Evolutionary conservation across 768 basidiomycete species (phyloP).

Genomic region (Hemileccinum impolitum): DNA sequence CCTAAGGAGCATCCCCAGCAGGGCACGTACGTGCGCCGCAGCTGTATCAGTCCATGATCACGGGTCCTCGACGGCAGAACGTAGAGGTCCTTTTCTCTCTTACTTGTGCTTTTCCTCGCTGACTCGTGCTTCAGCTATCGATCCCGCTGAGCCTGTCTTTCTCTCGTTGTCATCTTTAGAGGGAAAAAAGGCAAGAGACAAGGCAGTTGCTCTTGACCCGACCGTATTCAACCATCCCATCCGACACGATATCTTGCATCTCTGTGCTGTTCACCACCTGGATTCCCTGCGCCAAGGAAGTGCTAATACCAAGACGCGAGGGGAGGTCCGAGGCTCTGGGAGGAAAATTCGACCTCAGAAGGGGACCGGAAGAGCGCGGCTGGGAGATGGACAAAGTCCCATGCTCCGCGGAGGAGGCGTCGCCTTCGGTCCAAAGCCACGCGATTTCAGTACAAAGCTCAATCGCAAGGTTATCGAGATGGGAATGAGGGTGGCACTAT

Average conservation of each 20-base stretch:
- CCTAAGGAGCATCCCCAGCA: neutral
- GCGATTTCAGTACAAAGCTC: slow-evolving; percentile 88
- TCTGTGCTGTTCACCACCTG: slow-evolving; percentile 84
- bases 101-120: slow-evolving; percentile 7
- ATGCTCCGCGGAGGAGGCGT: slow-evolving; percentile 90
- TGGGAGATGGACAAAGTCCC: slow-evolving; percentile 85
- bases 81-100: slow-evolving; percentile 15
- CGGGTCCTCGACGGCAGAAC: neutral
- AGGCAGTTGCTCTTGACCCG: slow-evolving; percentile 64
- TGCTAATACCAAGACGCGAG: slow-evolving; percentile 87
- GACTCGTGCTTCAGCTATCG: slow-evolving; percentile 30
- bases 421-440: slow-evolving; percentile 87
- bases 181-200: slow-evolving; percentile 39
- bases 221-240: slow-evolving; percentile 88
- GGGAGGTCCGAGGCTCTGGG: slow-evolving; percentile 86
- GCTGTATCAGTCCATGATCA: slow-evolving; percentile 5
- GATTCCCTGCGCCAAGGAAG: slow-evolving; percentile 90
- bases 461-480: slow-evolving; percentile 91
- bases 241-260: slow-evolving; percentile 88
- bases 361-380: slow-evolving; percentile 83
- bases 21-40: slow-evolving; percentile 12
- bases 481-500: slow-evolving; percentile 89
- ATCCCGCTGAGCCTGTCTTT: slow-evolving; percentile 48
- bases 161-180: slow-evolving; percentile 58
- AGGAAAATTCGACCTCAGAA: slow-evolving; percentile 90